phyloP scores from a whole-genome alignment of 345 rosid species.

The Jatropha curcas region DNA sequence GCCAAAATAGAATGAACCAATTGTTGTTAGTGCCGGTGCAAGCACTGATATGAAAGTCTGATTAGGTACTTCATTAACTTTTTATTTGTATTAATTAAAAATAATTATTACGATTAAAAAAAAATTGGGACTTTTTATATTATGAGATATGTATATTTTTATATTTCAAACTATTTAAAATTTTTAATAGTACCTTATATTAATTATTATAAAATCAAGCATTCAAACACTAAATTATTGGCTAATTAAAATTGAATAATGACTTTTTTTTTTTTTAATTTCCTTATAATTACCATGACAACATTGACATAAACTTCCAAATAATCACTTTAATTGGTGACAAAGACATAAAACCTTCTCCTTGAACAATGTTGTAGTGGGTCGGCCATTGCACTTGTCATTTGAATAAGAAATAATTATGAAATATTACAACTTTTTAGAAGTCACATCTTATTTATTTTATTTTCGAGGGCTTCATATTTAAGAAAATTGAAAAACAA shows the following conservation, averaged over 20 bases:
- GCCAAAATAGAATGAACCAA: neutral
- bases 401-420: neutral
- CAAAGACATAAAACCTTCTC: slow-evolving; percentile 2
- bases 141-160: too few relatives aligned
- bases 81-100: too few relatives aligned
- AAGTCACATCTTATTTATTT: neutral
- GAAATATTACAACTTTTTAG: too few relatives aligned
- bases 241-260: neutral
- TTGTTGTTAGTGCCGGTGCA: slow-evolving; percentile 9
- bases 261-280: too few relatives aligned
- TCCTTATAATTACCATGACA: neutral
- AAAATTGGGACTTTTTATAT: too few relatives aligned
- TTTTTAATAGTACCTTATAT: too few relatives aligned
- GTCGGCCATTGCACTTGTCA: slow-evolving; percentile 14
- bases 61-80: too few relatives aligned
- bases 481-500: neutral
- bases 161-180: too few relatives aligned
- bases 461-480: neutral
- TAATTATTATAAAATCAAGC: too few relatives aligned
- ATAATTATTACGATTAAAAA: too few relatives aligned
- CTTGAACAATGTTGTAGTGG: neutral
- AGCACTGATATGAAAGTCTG: neutral
- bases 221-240: too few relatives aligned
- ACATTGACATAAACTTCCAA: neutral
- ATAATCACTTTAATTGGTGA: slow-evolving; percentile 3